Evolutionary conservation across 441 rosid species (phyloP), one percentile per base, ranked within the genome.

Genomic region (Viola pubescens): DNA sequence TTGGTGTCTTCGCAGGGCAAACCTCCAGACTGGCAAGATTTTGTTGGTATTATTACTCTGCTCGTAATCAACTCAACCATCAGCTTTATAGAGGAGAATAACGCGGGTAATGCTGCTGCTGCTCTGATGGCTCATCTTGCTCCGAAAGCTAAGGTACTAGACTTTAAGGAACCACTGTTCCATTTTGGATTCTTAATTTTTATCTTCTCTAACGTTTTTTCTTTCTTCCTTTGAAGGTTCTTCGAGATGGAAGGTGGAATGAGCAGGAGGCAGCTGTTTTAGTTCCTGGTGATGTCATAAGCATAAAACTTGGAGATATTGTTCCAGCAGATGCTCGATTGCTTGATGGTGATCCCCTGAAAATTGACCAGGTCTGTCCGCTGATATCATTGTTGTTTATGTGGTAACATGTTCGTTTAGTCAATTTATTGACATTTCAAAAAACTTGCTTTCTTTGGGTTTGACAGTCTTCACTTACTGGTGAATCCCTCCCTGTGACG

Each of bases 11-110:
- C 57, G 14, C 70, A 89, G 96, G 91, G 94, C 16, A 89, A 85
- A 76, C 98, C 98, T 47, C 98, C 98, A 26, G 98, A 91, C 70
- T 91, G 98, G 98, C 98, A 91, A 77, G 98, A 89, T 60, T 91
- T 91, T 60, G 90, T 91, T 53, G 98, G 98, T 65, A 85, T 91
- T 58, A 86, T 91, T 40, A 87, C 94, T 34, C 83, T 89, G 50
- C 95, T 91, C 64, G 0, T 91, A 54, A 89, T 91, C 34, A 91
- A 89, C 70, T 91, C 98, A 13, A 91, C 98, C 41, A 91, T 91
- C 67, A 91, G 97, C 80, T 91, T 91, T 68, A 82, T 88, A 0
- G 97, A 91, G 76, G 98, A 91, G 68, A 91, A 91, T 73, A 91
- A 91, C 64, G 98, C 98, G 0, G 98, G 98, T 53, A 85, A 91